Base-by-base conservation (phyloP, 306 rosid genomes). In the Pyrus pyrifolia region DNA sequence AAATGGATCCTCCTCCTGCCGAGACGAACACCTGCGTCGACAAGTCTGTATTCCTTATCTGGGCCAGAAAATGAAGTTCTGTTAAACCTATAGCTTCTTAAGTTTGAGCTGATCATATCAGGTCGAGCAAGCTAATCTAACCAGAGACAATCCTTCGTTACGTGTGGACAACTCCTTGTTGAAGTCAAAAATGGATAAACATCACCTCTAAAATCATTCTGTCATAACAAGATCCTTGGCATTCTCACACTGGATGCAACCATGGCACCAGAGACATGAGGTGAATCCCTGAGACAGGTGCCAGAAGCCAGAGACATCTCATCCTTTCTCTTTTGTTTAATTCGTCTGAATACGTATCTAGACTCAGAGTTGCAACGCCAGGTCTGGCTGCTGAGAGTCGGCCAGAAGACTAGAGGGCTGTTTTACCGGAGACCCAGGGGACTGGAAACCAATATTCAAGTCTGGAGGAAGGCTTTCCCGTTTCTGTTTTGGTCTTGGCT, bases 331-430 rank as follows among this genome's bases (percentile, higher is more conserved):
- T 55, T 63, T 63, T 33, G 67, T 81, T 61, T 55, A 82, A 67
- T 73, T 75, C 75, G 63, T 55, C 73, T 8, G 70, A 70, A 76
- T 67, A 76, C 29, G 9, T 35, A 60, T 79, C 73, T 70, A 61
- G 44, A 42, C 31, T 92, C 88, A 96, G 51, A 92, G 96, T 78
- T 96, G 99, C 88, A 92, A 81, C 82, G 99, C 99, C 59, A 96
- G 87, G 88, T 96, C 99, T 46, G 98, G 99, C 86, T 96, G 99
- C 87, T 92, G 99, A 14, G 99, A 92, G 76, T 96, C 99, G 3
- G 91, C 97, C 78, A 82, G 68, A 53, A 89, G 88, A 63, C 93
- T 91, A 60, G 97, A 90, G 61, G 98, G 91, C 66, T 91, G 99
- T 80, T 90, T 96, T 15, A 88, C 91, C 1, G 99, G 99, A 11